Percentiles rank a stretch among this genome's conserved stretches.
phyloP scores from a whole-genome alignment of 441 rosid species.

The Syzygium syzygioides region DNA sequence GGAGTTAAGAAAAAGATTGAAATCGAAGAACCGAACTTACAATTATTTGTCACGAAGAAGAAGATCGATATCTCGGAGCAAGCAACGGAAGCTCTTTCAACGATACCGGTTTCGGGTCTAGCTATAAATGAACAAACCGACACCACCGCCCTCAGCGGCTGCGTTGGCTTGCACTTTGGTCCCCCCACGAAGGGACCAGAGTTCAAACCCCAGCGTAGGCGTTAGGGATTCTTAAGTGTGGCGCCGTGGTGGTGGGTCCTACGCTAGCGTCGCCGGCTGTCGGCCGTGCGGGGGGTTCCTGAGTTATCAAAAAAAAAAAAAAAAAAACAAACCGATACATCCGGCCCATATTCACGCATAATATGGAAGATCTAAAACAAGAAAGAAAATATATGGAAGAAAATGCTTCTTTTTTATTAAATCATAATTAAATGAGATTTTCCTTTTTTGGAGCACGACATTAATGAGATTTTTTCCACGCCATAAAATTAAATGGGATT shows the following conservation, averaged over 20 bases:
- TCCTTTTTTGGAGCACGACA: not conserved
- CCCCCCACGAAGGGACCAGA: too few species aligned
- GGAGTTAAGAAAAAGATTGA: not conserved
- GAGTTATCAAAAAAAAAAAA: too few species aligned
- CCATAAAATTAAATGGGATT: not conserved
- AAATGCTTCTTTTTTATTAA: not conserved
- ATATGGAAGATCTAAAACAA: rapidly evolving
- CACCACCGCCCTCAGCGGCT: too few species aligned
- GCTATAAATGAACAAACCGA: too few species aligned
- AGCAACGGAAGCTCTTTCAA: not conserved
- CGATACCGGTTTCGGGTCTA: rapidly evolving
- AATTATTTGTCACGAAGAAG: not conserved
- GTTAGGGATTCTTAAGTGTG: too few species aligned
- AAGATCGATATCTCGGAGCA: not conserved
- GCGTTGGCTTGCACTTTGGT: too few species aligned
- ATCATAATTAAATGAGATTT: not conserved
- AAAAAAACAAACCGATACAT: too few species aligned
- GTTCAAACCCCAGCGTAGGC: too few species aligned
- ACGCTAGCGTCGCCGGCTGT: too few species aligned
- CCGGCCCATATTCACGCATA: rapidly evolving
- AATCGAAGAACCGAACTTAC: not conserved
- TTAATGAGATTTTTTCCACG: not conserved
- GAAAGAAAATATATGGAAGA: not conserved
- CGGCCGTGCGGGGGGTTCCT: too few species aligned
- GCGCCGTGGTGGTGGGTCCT: too few species aligned